Base-by-base conservation (phyloP, 2,329 filamentous ascomycete species). In the Colletotrichum incanum region DNA sequence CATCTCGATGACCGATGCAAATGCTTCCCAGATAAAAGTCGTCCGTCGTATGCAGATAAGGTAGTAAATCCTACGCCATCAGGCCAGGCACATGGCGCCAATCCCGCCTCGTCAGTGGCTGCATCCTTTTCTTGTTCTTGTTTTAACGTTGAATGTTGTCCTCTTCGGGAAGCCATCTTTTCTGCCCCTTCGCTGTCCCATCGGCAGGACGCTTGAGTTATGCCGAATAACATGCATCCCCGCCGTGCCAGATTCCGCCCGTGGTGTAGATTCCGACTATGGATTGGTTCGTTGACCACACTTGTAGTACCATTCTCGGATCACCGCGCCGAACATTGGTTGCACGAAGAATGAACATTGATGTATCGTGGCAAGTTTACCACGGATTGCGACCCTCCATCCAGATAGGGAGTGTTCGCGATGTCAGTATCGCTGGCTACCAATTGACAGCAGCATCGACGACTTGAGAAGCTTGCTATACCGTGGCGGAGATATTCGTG, bases 21-120 rank as follows among this genome's bases (percentile, higher is more conserved):
- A n/a, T 23, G n/a, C 26, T 23, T 12, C 23, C 23, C 60, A 41
- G 60, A 54, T 54, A 52, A 41, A 31, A 12, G 31, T 26, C 28
- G 16, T 11, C 28, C 28, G 14, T 18, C 34, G 31, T 11, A n/a
- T 34, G 59, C 28, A 34, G n/a, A 55, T 26, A 41, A 5, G 16
- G 41, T 41, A 20, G 20, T 37, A 39, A 67, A n/a, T 61, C 64
- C 64, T 65, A 52, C 37, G 28, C 59, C 69, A 37, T 39, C 59
- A 31, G 52, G 20, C 52, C 28, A 54, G 11, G 65, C 69, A 72
- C 69, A 69, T 69, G 69, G 69, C 69, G 69, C 59, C 41, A 64
- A 64, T 69, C 65, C 59, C 59, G 69, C 69, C 34, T 64, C 69
- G 31, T 60, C 59, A 72, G 59, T 72, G 69, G 65, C 54, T 65